Percentiles rank a stretch among this genome's conserved stretches.
Evolutionary conservation across 2,329 filamentous ascomycete genomes (phyloP).

Genomic region (Colletotrichum gloeosporioides): DNA sequence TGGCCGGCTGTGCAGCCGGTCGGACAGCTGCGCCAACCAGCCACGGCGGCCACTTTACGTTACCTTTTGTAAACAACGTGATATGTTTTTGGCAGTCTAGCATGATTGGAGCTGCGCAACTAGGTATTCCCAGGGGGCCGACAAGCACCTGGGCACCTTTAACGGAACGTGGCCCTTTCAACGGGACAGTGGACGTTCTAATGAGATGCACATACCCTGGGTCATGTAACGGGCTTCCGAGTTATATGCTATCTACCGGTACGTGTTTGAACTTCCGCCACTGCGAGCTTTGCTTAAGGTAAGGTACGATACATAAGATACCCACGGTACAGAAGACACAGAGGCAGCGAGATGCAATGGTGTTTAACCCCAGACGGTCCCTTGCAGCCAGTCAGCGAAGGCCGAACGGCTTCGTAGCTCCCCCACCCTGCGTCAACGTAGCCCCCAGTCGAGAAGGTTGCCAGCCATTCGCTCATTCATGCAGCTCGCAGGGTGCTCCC

Average conservation of each 20-base stretch:
- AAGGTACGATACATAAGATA: not conserved
- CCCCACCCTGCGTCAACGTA: not conserved
- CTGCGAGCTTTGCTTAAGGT: not conserved
- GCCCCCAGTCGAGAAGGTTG: not conserved
- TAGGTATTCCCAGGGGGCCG: not conserved
- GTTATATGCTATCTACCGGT: not conserved
- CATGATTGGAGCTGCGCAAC: not conserved
- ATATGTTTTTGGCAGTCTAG: not conserved
- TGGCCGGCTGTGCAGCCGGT: not conserved
- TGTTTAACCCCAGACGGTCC: conserved; percentile 16
- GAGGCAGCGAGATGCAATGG: not conserved
- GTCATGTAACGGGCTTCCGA: not conserved
- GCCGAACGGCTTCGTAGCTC: not conserved
- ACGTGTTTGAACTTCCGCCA: not conserved
- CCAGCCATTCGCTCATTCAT: conserved; percentile 9
- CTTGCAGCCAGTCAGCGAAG: conserved; percentile 11
- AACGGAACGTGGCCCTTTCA: not conserved
- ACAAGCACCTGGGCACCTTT: not conserved
- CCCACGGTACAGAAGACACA: not conserved
- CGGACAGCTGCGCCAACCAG: not conserved
- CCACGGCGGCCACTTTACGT: not conserved
- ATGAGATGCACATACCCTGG: not conserved
- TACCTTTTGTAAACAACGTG: not conserved
- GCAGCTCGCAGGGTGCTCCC: conserved; percentile 1
- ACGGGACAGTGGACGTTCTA: not conserved